These are phyloP conservation scores for Punica granatum DNA, from an alignment of 345 rosid species.

Conservation along the genomic window DNA sequence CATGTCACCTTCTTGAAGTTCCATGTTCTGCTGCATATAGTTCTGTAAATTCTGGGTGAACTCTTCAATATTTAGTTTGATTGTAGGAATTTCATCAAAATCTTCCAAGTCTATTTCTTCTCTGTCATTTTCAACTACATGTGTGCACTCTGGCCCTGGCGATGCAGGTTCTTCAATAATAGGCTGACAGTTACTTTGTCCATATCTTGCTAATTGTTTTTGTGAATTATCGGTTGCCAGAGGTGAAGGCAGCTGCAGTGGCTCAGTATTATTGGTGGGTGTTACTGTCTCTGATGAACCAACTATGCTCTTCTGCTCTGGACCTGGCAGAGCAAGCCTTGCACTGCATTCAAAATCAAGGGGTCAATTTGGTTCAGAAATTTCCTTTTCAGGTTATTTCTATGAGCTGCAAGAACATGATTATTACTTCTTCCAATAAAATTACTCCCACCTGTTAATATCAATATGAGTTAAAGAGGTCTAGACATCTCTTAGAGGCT, in stretches of 20 bases:
- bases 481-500: background rate
- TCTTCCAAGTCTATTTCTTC: conserved; percentile 60
- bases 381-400: background rate
- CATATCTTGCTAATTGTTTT: conserved; percentile 21
- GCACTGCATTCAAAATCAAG: conserved; percentile 48
- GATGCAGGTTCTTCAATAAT: conserved; percentile 86
- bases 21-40: conserved; percentile 57
- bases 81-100: conserved; percentile 76
- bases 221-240: conserved; percentile 30
- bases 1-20: conserved; percentile 58
- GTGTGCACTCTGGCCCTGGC: conserved; percentile 52
- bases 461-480: background rate
- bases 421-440: background rate
- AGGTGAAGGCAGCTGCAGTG: conserved; percentile 31
- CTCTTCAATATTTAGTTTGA: conserved; percentile 59
- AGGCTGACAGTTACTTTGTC: conserved; percentile 43
- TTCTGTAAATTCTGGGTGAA: conserved; percentile 58
- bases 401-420: background rate
- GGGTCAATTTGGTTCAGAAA: background rate
- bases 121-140: conserved; percentile 44
- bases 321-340: conserved; percentile 74
- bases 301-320: conserved; percentile 33
- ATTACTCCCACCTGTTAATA: background rate
- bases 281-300: conserved; percentile 14
- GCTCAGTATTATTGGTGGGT: conserved; percentile 1